A percentile compares a stretch with the other conserved stretches of the same genome.
These are phyloP conservation scores for Limnanthes douglasii DNA, from an alignment of 345 rosid genomes.

Conservation along the genomic window DNA sequence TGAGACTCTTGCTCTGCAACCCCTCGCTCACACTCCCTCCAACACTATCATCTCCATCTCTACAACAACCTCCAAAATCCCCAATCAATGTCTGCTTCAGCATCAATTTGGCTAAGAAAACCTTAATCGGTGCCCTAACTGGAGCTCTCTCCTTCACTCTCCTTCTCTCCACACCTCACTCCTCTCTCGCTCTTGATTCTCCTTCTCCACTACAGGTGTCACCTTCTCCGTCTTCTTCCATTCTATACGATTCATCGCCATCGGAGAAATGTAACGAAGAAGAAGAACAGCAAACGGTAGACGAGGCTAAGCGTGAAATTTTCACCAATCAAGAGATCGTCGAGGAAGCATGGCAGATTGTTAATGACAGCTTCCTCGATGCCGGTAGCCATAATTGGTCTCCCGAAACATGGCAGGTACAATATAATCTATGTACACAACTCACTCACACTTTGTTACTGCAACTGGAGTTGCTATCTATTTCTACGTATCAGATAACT, in stretches of 20 bases:
- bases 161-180: constrained; percentile 33
- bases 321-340: constrained; percentile 53
- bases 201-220: constrained; percentile 6
- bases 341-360: constrained; percentile 92
- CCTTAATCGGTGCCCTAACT: constrained; percentile 21
- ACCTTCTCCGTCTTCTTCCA: constrained; percentile 11
- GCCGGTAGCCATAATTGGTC: constrained; percentile 46
- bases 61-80: constrained; percentile 6
- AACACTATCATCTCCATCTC: constrained; percentile 13
- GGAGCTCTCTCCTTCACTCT: constrained; percentile 54
- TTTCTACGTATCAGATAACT: no score
- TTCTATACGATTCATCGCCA: constrained; percentile 11
- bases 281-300: constrained; percentile 17
- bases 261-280: constrained; percentile 35
- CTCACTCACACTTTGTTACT: no score
- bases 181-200: constrained; percentile 20
- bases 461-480: background rate
- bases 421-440: background rate
- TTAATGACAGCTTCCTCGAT: constrained; percentile 55
- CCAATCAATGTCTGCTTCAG: background rate
- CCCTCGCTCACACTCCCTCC: constrained; percentile 15
- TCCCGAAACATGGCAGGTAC: constrained; percentile 59
- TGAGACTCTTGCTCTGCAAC: constrained; percentile 33
- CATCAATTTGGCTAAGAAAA: constrained; percentile 16
- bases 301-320: constrained; percentile 17